Percentiles rank a stretch among this genome's conserved stretches.
Conservation (phyloP, 306 rosid species). For the Amphicarpaea edgeworthii region DNA sequence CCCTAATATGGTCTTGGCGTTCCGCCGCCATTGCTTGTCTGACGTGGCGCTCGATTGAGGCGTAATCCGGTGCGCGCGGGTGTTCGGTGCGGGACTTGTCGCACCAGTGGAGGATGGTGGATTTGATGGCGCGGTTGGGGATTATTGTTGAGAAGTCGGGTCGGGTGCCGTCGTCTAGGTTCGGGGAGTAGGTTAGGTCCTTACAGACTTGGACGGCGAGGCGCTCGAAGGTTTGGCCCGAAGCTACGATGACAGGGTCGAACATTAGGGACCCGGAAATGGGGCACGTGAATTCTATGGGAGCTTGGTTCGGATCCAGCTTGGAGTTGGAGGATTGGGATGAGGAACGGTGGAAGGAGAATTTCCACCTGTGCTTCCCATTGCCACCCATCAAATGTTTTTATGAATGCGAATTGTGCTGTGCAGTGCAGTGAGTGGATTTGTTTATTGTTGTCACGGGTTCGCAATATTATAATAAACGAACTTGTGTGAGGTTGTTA, state of each 20-base stretch:
- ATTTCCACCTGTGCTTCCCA: slow-evolving; percentile 78
- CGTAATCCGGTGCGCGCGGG: slow-evolving; percentile 64
- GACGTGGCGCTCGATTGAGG: slow-evolving; percentile 58
- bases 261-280: slow-evolving; percentile 77
- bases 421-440: too few species aligned
- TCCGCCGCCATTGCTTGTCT: slow-evolving; percentile 39
- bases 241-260: slow-evolving; percentile 88
- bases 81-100: slow-evolving; percentile 36
- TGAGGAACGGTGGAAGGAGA: slow-evolving; percentile 61
- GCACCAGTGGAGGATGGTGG: slow-evolving; percentile 77
- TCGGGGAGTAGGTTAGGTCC: slow-evolving; percentile 60
- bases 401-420: background rate
- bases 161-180: slow-evolving; percentile 66
- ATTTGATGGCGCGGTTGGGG: slow-evolving; percentile 66
- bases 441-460: too few species aligned
- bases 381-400: slow-evolving; percentile 61
- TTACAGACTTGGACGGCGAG: slow-evolving; percentile 65
- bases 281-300: slow-evolving; percentile 72
- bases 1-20: slow-evolving; percentile 46
- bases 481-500: too few species aligned
- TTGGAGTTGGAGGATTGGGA: slow-evolving; percentile 51
- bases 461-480: too few species aligned
- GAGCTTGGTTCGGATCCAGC: slow-evolving; percentile 49
- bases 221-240: slow-evolving; percentile 95
- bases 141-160: slow-evolving; percentile 81